Conservation (phyloP, 257 asterid species). For the Ocimum tenuiflorum region DNA sequence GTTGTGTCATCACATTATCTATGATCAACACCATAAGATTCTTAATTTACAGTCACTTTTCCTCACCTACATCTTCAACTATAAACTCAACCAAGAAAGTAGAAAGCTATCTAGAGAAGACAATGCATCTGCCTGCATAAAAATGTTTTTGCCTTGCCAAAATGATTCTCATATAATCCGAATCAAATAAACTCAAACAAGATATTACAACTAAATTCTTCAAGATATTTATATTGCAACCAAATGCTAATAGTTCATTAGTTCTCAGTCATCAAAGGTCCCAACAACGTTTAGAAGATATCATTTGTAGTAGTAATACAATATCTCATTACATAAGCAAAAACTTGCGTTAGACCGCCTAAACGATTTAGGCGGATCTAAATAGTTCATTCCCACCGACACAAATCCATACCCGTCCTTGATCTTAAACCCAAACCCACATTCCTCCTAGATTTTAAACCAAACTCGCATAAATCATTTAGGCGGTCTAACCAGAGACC, state of each 20-base stretch:
- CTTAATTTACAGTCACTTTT: background rate
- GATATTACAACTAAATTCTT: background rate
- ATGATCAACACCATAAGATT: background rate
- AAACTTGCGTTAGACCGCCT: too few relatives aligned
- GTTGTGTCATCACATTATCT: conserved; percentile 1
- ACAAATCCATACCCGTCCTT: too few relatives aligned
- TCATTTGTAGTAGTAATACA: background rate
- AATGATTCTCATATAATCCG: too few relatives aligned
- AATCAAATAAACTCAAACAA: too few relatives aligned
- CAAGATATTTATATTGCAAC: background rate
- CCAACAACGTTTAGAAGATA: background rate
- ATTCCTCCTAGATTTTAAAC: too few relatives aligned
- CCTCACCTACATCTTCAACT: background rate
- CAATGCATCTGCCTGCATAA: background rate
- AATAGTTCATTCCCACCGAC: too few relatives aligned
- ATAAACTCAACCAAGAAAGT: background rate
- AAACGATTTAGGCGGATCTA: too few relatives aligned
- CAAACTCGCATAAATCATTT: too few relatives aligned
- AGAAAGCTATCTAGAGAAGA: background rate
- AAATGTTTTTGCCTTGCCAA: too few relatives aligned
- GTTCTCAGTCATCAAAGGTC: background rate
- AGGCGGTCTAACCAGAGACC: too few relatives aligned
- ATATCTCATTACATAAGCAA: background rate
- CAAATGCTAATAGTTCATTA: background rate
- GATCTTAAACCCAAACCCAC: too few relatives aligned